Evolutionary conservation across 768 basidiomycete genomes (phyloP).

Genomic region (Mycena vulgaris): DNA sequence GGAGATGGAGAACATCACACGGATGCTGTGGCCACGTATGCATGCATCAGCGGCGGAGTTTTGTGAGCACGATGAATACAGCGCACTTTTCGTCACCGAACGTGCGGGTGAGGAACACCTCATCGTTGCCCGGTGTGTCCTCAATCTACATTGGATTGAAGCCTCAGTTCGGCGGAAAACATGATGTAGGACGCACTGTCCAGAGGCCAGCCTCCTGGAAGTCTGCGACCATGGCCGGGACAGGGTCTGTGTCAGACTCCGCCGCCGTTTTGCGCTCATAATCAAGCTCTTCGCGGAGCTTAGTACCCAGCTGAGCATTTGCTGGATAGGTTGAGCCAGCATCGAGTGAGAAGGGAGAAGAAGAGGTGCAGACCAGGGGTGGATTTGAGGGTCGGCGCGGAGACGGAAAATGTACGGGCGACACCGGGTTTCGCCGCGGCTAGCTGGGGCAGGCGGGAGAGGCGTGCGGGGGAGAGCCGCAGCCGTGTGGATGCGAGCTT

Average conservation of each 20-base stretch:
- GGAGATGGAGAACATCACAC: conserved; percentile 93
- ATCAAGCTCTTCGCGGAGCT: conserved; percentile 84
- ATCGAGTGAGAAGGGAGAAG: background rate
- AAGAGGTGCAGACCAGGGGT: conserved; percentile 9
- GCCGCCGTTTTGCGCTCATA: conserved; percentile 71
- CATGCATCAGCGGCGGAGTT: background rate
- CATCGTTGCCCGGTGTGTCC: conserved; percentile 82
- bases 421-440: background rate
- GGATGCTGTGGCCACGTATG: conserved; percentile 67
- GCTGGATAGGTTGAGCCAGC: conserved; percentile 38
- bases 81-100: conserved; percentile 93
- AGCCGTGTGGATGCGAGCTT: background rate
- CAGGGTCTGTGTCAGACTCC: conserved; percentile 62
- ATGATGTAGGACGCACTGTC: conserved; percentile 67
- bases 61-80: too few relatives aligned
- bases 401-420: conserved; percentile 17
- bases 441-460: background rate
- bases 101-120: conserved; percentile 82
- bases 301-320: conserved; percentile 81
- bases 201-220: conserved; percentile 85
- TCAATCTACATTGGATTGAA: conserved; percentile 66
- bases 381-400: background rate
- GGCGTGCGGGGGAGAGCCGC: background rate
- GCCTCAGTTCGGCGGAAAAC: background rate
- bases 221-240: conserved; percentile 82